Conservation (phyloP, 2,329 filamentous ascomycete genomes). For the Nannizzia gypsea region DNA sequence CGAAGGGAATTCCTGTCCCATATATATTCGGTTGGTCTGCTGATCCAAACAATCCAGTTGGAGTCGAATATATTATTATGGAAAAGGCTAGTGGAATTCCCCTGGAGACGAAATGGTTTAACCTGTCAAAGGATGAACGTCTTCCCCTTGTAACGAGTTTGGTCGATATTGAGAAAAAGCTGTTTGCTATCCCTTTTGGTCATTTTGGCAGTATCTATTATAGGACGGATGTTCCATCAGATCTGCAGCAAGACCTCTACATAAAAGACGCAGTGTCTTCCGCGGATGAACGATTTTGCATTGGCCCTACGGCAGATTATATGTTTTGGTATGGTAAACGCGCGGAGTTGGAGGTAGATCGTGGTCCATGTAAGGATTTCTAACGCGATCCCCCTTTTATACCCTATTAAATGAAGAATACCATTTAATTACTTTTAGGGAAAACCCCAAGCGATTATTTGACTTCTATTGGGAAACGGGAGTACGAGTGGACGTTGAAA, state of each 20-base stretch:
- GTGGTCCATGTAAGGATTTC: not conserved
- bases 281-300: conserved; percentile 8
- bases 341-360: not conserved
- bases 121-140: conserved; percentile 10
- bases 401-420: no score
- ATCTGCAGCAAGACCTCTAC: conserved; percentile 16
- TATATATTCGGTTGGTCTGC: conserved; percentile 18
- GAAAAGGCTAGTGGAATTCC: conserved; percentile 15
- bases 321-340: conserved; percentile 13
- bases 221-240: conserved; percentile 8
- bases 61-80: conserved; percentile 21
- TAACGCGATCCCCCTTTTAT: no score
- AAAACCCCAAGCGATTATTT: conserved; percentile 7
- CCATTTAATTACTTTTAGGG: no score
- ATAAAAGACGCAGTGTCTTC: not conserved
- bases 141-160: conserved; percentile 13
- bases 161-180: conserved; percentile 11
- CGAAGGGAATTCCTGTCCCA: conserved; percentile 27
- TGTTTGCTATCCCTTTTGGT: conserved; percentile 8
- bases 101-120: conserved; percentile 16
- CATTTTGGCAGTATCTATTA: conserved; percentile 10
- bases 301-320: conserved; percentile 12
- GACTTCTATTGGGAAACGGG: conserved; percentile 3
- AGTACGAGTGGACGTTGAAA: conserved; percentile 8
- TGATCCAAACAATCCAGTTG: conserved; percentile 16